Percentiles rank a stretch among this genome's conserved stretches.
These are phyloP conservation scores for Emericellopsis terricola DNA, from an alignment of 495 filamentous ascomycete species.

Conservation along the genomic window DNA sequence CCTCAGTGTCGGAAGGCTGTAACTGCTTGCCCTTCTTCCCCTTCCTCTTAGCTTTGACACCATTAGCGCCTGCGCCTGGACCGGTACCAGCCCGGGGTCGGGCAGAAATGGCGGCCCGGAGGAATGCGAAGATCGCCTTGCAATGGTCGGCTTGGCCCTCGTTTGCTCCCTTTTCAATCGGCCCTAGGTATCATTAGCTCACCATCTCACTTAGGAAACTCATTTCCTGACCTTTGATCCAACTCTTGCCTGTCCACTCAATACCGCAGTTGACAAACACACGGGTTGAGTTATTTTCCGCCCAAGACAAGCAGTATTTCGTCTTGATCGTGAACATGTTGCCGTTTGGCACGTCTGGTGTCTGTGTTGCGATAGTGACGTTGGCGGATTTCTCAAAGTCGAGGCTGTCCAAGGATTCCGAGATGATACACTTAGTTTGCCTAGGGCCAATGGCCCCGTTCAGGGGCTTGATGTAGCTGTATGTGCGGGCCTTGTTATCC, in stretches of 20 bases:
- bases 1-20: constrained; percentile 20
- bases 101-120: constrained; percentile 55
- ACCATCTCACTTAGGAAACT: constrained; percentile 3
- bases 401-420: constrained; percentile 58
- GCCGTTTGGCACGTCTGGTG: constrained; percentile 86
- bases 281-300: constrained; percentile 62
- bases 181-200: constrained; percentile 28
- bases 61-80: constrained; percentile 24
- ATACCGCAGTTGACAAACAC: constrained; percentile 74
- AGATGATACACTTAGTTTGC: constrained; percentile 88
- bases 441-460: constrained; percentile 71
- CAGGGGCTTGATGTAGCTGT: constrained; percentile 85
- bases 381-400: constrained; percentile 79
- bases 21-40: constrained; percentile 35
- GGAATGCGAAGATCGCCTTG: constrained; percentile 50
- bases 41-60: constrained; percentile 41
- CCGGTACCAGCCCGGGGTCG: constrained; percentile 29
- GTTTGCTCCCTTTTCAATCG: constrained; percentile 89
- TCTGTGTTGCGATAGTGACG: constrained; percentile 66
- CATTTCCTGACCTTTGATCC: constrained; percentile 65
- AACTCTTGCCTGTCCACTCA: constrained; percentile 96
- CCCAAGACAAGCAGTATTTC: constrained; percentile 88
- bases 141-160: constrained; percentile 75
- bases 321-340: constrained; percentile 86
- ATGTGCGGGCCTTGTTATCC: constrained; percentile 55